Evolutionary conservation across 805 yeast species (phyloP), one percentile per base, ranked within the genome.

Genomic region (Candida dajiaensis): DNA sequence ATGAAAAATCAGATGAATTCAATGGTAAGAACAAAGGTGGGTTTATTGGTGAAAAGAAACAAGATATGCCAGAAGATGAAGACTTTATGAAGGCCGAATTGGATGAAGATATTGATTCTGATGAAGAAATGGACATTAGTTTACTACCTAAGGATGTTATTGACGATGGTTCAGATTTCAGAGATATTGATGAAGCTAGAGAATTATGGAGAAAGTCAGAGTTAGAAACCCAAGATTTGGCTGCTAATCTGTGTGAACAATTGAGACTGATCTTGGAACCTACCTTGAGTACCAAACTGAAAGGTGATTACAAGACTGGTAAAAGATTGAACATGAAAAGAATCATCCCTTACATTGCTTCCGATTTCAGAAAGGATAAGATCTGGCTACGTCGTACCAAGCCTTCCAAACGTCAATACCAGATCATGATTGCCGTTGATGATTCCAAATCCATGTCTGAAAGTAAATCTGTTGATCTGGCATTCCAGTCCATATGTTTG

Each of bases 401-500:
- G 63, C 99, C 99, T 47, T 86, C 95, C 55, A 94, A 94, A 71
- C 82, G 99, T 59, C 94, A 90, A 63, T 94, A 94, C 65, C 99
- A 94, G 70, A 87, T 94, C 51, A 87, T 95, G 97, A 85, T 94
- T 54, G 90, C 99, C 1, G 85, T 94, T 41, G 99, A 94, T 70
- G 97, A 94, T 63, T 94, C 99, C 26, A 89, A 88, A 65, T 92
- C 98, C 1, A 94, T 94, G 99, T 81, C 90, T 47, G 98, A 92
- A 65, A 85, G 96, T 21, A 81, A 84, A 54, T 83, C 95, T 33
- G 92, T 89, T 16, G 89, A 87, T 54, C 73, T 94, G 49, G 98
- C 99, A 0, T 89, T 89, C 77, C 92, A 94, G 59, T 84, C 96
- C 62, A 86, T 94, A 59, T 92, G 97, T 8, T 73, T 94, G 39